A percentile compares a stretch with the other conserved stretches of the same genome.
Evolutionary conservation across 1,284 basidiomycete species (phyloP).

Genomic region (Moniliella sp.): DNA sequence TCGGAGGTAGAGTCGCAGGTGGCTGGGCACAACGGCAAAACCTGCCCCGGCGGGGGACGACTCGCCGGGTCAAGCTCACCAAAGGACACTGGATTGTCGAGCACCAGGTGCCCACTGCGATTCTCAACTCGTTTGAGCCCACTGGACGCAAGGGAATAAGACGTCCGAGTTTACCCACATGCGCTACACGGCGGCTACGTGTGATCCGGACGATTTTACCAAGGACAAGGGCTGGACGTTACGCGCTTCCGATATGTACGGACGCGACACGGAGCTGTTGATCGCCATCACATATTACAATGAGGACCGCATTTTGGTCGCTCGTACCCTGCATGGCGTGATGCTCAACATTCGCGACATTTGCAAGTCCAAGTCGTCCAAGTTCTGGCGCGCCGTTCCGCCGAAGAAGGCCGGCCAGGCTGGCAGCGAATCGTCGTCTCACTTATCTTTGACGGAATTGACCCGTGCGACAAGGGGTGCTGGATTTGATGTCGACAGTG

Average conservation of each 20-base stretch:
- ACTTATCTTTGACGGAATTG: slow-evolving; percentile 6
- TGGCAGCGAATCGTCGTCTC: slow-evolving; percentile 59
- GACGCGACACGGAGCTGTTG: too few relatives aligned
- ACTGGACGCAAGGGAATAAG: slow-evolving; percentile 50
- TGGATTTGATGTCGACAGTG: slow-evolving; percentile 3
- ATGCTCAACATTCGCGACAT: slow-evolving; percentile 7
- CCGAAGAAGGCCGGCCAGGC: slow-evolving; percentile 9
- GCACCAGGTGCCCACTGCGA: slow-evolving; percentile 55
- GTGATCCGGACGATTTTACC: slow-evolving; percentile 9
- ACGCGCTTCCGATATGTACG: too few relatives aligned
- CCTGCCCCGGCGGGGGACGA: slow-evolving; percentile 36
- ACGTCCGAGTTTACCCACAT: slow-evolving; percentile 13
- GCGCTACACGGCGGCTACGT: slow-evolving; percentile 12
- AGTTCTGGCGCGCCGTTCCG: slow-evolving; percentile 5
- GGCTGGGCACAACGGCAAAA: slow-evolving; percentile 34
- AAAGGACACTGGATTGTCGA: slow-evolving; percentile 37
- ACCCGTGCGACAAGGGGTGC: slow-evolving; percentile 4
- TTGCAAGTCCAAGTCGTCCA: slow-evolving; percentile 2
- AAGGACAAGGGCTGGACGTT: slow-evolving; percentile 18
- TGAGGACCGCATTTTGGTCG: slow-evolving; percentile 8
- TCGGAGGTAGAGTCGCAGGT: too few relatives aligned
- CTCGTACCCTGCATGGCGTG: slow-evolving; percentile 4
- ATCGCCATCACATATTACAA: slow-evolving; percentile 32
- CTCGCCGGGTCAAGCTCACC: slow-evolving; percentile 65
- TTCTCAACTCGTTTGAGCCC: slow-evolving; percentile 60